Percentiles rank a stretch among this genome's conserved stretches.
Evolutionary conservation across 192 early-diverging fungal genomes (phyloP).

Genomic region (Rhizoclosmatium sp.): DNA sequence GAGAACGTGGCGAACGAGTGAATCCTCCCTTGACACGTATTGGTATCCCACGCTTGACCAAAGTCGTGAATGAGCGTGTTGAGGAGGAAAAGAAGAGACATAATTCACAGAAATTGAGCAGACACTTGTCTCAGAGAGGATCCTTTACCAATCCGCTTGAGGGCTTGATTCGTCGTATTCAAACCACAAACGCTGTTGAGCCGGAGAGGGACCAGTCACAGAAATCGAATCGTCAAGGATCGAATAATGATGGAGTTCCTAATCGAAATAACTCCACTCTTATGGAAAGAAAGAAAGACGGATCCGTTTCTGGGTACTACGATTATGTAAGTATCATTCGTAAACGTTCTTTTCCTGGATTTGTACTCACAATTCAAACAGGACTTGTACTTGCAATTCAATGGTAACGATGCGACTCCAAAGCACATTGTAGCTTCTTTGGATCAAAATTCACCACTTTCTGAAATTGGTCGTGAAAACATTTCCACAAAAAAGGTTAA

Average conservation of each 20-base stretch:
- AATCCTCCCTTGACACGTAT: conserved; percentile 29
- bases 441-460: conserved; percentile 12
- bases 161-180: too few species aligned
- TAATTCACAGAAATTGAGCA: not conserved
- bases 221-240: too few species aligned
- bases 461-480: conserved; percentile 7
- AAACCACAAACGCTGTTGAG: too few species aligned
- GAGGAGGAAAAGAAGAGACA: not conserved
- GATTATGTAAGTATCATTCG: conserved; percentile 5
- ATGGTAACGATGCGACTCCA: conserved; percentile 11
- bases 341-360: not conserved
- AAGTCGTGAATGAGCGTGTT: too few species aligned
- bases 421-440: conserved; percentile 27
- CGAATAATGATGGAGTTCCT: too few species aligned
- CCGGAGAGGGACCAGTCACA: too few species aligned
- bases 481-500: not conserved
- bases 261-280: too few species aligned
- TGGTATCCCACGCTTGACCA: conserved; percentile 26
- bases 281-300: too few species aligned
- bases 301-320: not conserved
- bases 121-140: not conserved
- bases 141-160: too few species aligned
- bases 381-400: conserved; percentile 24
- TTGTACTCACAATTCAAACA: not conserved
- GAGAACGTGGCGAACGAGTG: not conserved